Base-by-base conservation (phyloP, 2,329 filamentous ascomycete species). In the Venturia effusa region DNA sequence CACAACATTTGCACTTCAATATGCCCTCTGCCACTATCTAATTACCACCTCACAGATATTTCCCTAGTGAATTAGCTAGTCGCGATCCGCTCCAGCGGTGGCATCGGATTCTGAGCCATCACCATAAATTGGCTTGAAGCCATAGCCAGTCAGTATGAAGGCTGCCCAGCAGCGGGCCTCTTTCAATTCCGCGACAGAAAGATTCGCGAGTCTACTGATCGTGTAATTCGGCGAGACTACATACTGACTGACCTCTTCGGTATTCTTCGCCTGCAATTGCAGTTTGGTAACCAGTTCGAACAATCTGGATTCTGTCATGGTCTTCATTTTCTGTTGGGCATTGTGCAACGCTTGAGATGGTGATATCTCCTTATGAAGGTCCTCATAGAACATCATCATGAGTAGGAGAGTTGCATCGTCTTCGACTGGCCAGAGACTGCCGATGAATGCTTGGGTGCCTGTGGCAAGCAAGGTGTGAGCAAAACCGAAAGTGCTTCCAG, bases 311-410 rank as follows among this genome's bases (percentile, higher is more conserved):
- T 64, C 48, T 22, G 62, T 64, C 59, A 66, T 39, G 8, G 34
- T 54, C 34, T 62, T 48, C 65, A 66, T 66, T 68, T 66, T 74
- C 1, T 40, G 34, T 30, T 60, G 59, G 17, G 59, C 59, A n/a
- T 62, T 41, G 60, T 62, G 59, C 37, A 67, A 45, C 24, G 66
- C 66, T 7, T 65, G 61, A 15, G 59, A 61, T 17, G 64, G 39
- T 11, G 64, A 43, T 17, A 61, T 27, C 27, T 62, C 54, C 22
- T 64, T 66, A n/a, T 37, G 39, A 30, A 66, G 32, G 41, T 62
- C 60, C 37, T 66, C 54, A 59, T 67, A 67, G 48, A 67, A 67
- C 60, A 67, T 61, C 15, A 66, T 61, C 64, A 67, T 66, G 30
- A 66, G 40, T 2, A 67, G 55, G 17, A 67, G 55, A 10, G 66